phyloP scores from a whole-genome alignment of 495 filamentous ascomycete genomes.

The Aspergillus steynii region DNA sequence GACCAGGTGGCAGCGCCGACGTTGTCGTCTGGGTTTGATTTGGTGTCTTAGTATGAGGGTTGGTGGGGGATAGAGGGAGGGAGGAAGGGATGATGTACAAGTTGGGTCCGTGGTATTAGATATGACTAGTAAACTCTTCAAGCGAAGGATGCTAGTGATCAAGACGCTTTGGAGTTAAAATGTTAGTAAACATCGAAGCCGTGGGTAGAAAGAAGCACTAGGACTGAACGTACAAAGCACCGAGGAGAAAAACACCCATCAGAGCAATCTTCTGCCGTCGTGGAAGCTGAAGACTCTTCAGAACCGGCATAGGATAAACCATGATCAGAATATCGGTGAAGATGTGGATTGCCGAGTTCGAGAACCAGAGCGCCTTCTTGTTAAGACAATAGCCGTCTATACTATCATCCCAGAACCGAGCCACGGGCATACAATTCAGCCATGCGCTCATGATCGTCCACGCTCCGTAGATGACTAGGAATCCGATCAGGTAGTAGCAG shows the following conservation, averaged over 20 bases:
- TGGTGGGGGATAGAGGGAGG: not conserved
- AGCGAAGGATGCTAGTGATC: constrained; percentile 55
- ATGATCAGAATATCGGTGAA: constrained; percentile 50
- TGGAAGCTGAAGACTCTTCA: constrained; percentile 45
- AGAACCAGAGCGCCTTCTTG: constrained; percentile 39
- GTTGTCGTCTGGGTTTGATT: constrained; percentile 43
- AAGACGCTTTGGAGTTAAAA: constrained; percentile 41
- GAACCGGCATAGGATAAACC: constrained; percentile 48
- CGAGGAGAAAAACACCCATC: constrained; percentile 48
- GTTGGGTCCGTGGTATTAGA: constrained; percentile 48
- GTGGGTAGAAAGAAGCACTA: constrained; percentile 8
- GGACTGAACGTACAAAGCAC: constrained; percentile 42
- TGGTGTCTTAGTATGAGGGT: constrained; percentile 1
- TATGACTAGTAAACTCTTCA: constrained; percentile 47
- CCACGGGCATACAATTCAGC: constrained; percentile 38
- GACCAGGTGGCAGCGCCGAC: constrained; percentile 58
- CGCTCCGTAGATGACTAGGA: constrained; percentile 38
- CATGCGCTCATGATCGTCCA: constrained; percentile 39
- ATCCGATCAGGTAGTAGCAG: constrained; percentile 32
- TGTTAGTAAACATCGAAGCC: constrained; percentile 2
- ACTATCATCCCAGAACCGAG: constrained; percentile 34
- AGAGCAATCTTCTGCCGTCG: constrained; percentile 44
- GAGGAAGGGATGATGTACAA: constrained; percentile 26
- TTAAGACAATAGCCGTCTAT: constrained; percentile 35
- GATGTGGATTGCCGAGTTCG: constrained; percentile 44